Evolutionary conservation across 345 rosid genomes (phyloP).

Genomic region (Brassica juncea): DNA sequence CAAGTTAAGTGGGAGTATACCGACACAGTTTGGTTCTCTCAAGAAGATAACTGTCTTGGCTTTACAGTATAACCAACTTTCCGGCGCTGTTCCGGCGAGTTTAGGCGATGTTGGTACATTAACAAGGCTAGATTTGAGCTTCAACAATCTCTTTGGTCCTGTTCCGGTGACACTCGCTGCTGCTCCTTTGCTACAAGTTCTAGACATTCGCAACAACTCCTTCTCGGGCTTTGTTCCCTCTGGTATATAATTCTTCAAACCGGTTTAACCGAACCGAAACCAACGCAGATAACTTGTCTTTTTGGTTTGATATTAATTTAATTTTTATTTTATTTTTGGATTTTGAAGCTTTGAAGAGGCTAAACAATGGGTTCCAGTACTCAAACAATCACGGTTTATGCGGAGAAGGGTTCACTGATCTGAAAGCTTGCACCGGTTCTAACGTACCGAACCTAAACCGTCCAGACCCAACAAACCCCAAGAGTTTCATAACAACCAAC

Average conservation of each 20-base stretch:
- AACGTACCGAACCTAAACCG: conserved; percentile 42
- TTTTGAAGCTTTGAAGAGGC: conserved; percentile 71
- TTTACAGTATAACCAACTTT: conserved; percentile 68
- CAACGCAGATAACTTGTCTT: neutral
- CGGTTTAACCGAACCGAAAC: neutral
- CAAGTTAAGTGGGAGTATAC: conserved; percentile 74
- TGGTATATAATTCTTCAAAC: conserved; percentile 47
- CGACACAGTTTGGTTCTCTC: conserved; percentile 74
- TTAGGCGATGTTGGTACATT: conserved; percentile 64
- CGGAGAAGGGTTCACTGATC: conserved; percentile 63
- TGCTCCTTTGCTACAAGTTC: conserved; percentile 62
- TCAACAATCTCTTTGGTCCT: conserved; percentile 77
- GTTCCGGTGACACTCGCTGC: conserved; percentile 68
- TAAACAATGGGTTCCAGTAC: conserved; percentile 66
- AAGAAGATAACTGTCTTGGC: conserved; percentile 72
- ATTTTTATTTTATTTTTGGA: neutral
- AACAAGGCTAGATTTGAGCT: conserved; percentile 86
- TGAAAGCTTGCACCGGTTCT: conserved; percentile 56
- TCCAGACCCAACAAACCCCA: conserved; percentile 73
- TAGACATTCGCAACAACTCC: conserved; percentile 82
- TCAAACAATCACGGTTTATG: conserved; percentile 73
- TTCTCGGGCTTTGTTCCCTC: conserved; percentile 81
- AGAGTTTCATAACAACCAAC: conserved; percentile 31
- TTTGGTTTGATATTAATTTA: neutral
- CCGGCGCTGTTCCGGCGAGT: conserved; percentile 95